These are phyloP conservation scores for Pseudogymnoascus sp. DNA, from an alignment of 2,329 filamentous ascomycete genomes.

Conservation along the genomic window DNA sequence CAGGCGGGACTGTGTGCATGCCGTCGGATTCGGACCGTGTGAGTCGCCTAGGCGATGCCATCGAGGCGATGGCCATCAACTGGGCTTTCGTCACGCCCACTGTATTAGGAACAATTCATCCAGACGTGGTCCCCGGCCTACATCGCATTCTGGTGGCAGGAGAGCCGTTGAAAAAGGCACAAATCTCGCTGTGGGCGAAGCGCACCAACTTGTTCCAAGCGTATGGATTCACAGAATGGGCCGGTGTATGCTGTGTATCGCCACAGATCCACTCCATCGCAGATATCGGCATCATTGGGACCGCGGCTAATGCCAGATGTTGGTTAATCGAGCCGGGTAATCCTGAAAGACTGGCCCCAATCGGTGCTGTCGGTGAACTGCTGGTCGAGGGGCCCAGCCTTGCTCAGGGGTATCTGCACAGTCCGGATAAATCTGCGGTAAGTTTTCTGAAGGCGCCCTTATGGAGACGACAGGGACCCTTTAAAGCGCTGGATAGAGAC, in stretches of 20 bases:
- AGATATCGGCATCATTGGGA: neutral
- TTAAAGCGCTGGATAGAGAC: slow-evolving; percentile 13
- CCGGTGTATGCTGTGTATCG: neutral
- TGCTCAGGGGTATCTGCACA: slow-evolving; percentile 9
- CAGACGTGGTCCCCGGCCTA: slow-evolving; percentile 62
- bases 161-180: slow-evolving; percentile 50
- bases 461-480: neutral
- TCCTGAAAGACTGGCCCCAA: neutral
- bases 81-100: slow-evolving; percentile 21
- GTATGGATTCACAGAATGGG: slow-evolving; percentile 48
- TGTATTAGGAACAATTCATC: slow-evolving; percentile 76
- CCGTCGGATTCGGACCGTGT: slow-evolving; percentile 62
- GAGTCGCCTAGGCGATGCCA: slow-evolving; percentile 59
- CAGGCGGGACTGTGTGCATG: slow-evolving; percentile 43
- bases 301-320: neutral
- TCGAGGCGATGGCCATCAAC: slow-evolving; percentile 51
- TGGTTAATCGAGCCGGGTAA: slow-evolving; percentile 15
- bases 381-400: slow-evolving; percentile 4
- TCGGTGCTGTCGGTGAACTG: slow-evolving; percentile 3
- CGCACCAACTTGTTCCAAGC: slow-evolving; percentile 33
- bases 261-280: neutral
- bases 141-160: slow-evolving; percentile 12
- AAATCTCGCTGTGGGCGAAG: slow-evolving; percentile 26
- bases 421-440: slow-evolving; percentile 12
- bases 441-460: slow-evolving; percentile 31